Conservation (phyloP, 257 asterid genomes). For the Salvia hispanica region DNA sequence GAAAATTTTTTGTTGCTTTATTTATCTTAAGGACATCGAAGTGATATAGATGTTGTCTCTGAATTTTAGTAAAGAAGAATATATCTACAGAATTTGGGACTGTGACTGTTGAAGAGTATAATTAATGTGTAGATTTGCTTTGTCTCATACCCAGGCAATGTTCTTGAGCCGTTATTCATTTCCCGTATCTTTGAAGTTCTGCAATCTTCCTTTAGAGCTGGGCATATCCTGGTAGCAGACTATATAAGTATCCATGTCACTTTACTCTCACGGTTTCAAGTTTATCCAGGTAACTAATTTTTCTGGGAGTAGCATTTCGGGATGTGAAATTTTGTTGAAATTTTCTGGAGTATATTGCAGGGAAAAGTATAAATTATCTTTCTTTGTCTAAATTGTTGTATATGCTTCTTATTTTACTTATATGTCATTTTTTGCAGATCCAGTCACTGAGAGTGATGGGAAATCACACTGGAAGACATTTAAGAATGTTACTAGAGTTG, state of each 20-base stretch:
- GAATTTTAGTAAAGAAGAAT: no score
- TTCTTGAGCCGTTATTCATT: constrained; percentile 50
- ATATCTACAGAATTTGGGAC: no score
- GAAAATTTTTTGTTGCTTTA: background rate
- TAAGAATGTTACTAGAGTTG: constrained; percentile 48
- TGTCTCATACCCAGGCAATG: constrained; percentile 53
- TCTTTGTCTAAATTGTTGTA: background rate
- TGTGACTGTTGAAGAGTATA: background rate
- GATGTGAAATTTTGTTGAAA: background rate
- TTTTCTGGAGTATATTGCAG: background rate
- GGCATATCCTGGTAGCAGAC: constrained; percentile 73
- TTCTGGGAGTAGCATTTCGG: background rate
- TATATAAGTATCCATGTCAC: constrained; percentile 80
- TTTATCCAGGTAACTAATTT: constrained; percentile 62
- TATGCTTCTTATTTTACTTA: constrained; percentile 23
- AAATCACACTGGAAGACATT: constrained; percentile 57
- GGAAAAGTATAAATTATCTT: background rate
- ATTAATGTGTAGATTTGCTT: constrained; percentile 17
- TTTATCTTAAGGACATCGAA: background rate
- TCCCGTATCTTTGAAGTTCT: constrained; percentile 72
- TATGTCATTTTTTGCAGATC: constrained; percentile 54
- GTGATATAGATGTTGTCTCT: no score
- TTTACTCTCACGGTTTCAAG: constrained; percentile 67
- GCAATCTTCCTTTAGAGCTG: constrained; percentile 71
- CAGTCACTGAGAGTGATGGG: constrained; percentile 37